phyloP scores from a whole-genome alignment of 202 grass and related monocot species.

The Dendrocalamus latiflorus region DNA sequence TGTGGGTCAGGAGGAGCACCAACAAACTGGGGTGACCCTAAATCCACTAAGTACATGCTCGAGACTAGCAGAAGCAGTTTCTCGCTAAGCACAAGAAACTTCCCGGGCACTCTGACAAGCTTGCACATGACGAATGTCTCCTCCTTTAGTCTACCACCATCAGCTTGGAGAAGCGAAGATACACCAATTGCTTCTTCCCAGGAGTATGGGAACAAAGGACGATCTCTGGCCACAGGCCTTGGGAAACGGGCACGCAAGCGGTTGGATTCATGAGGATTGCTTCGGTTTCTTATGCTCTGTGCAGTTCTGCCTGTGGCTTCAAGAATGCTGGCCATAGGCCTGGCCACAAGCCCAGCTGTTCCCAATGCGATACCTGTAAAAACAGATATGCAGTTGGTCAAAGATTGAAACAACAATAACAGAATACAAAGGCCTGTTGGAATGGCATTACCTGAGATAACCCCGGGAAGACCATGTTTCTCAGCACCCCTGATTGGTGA shows the following conservation, averaged over 20 bases:
- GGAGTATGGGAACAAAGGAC: slow-evolving; percentile 73
- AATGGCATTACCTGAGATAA: no score
- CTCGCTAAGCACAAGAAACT: slow-evolving; percentile 70
- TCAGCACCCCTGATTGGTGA: slow-evolving; percentile 93
- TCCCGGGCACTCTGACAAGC: slow-evolving; percentile 45
- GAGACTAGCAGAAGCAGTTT: slow-evolving; percentile 60
- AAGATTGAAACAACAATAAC: no score
- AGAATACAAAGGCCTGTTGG: no score
- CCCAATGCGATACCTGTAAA: no score
- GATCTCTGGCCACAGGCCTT: slow-evolving; percentile 71
- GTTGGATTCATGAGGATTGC: slow-evolving; percentile 76
- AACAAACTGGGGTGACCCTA: slow-evolving; percentile 53
- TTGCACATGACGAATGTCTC: slow-evolving; percentile 92
- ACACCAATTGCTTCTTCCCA: slow-evolving; percentile 85
- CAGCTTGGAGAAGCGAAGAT: slow-evolving; percentile 65
- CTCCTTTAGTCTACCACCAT: slow-evolving; percentile 61
- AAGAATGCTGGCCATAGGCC: no score
- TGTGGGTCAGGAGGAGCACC: slow-evolving; percentile 71
- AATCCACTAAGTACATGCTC: slow-evolving; percentile 55
- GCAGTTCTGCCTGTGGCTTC: no score
- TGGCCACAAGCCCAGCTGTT: no score
- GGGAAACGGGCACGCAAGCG: slow-evolving; percentile 63
- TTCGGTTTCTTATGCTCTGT: slow-evolving; percentile 92
- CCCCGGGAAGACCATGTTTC: no score
- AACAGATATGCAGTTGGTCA: no score